Evolutionary conservation across 257 asterid species (phyloP), one percentile per base, ranked within the genome.

Genomic region (Nicotiana tabacum): DNA sequence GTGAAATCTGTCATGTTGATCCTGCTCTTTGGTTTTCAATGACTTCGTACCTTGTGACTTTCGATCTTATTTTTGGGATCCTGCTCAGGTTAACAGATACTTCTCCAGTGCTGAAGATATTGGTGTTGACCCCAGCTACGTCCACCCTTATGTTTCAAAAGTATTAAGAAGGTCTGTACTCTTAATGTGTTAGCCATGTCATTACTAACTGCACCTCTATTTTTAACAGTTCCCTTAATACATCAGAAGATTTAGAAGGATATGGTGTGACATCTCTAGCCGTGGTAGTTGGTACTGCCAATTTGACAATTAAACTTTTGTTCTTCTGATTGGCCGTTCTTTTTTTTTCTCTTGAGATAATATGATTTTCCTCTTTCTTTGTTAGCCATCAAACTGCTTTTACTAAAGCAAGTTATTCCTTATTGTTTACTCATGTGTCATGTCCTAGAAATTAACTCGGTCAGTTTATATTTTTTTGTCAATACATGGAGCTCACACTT

Each of bases 81-180:
- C 58, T 30, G 35, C 39, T 62, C 60, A 83, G 85, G 78, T 48
- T n/a, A 29, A 57, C 43, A 64, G 76, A 66, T 17, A 13, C 79
- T 53, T 64, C 82, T 77, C 82, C 37, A 48, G 37, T 77, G 57
- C 70, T 48, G 82, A 77, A 9, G 65, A 53, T 83, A 24, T 55
- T 65, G 43, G 10, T 1, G 32, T 55, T 77, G 57, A 66, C 6
- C 85, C 61, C 46, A 53, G 78, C 78, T 39, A 17, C 21, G 62
- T 53, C 11, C 53, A n/a, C 21, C 60, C 60, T 69, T 77, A 30
- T 17, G 9, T 83, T 64, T 78, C 46, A 77, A 56, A 27, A 66
- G 82, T 77, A 27, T 37, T 83, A 60, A 9, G 69, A 55, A 77
- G 83, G 85, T 83, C 12, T 43, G 66, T 57, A 70, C 58, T 29